Conservation (phyloP, 2,329 filamentous ascomycete genomes). For the Lachnum nothofagi region DNA sequence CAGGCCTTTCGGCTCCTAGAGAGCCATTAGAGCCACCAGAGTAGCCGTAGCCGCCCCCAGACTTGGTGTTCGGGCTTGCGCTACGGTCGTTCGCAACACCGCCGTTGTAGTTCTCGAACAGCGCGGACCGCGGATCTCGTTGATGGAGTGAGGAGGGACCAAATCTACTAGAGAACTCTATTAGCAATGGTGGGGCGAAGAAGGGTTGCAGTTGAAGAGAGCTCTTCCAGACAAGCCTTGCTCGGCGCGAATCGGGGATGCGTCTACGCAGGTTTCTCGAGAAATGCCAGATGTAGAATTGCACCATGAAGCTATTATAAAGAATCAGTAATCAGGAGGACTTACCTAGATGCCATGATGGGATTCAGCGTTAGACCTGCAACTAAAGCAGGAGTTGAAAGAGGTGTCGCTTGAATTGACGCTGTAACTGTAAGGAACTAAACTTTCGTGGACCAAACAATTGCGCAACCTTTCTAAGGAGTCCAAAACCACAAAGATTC, state of each 20-base stretch:
- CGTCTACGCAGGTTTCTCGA: too few relatives aligned
- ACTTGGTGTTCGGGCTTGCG: slow-evolving; percentile 38
- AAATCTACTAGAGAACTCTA: slow-evolving; percentile 47
- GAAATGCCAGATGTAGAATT: slow-evolving; percentile 4
- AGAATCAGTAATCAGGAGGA: too few relatives aligned
- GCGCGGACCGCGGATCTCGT: slow-evolving; percentile 64
- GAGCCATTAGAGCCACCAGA: slow-evolving; percentile 35
- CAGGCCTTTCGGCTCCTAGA: slow-evolving; percentile 27
- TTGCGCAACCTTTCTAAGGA: too few relatives aligned
- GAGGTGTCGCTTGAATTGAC: neutral
- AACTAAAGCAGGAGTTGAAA: neutral
- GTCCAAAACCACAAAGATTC: too few relatives aligned
- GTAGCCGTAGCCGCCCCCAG: slow-evolving; percentile 45
- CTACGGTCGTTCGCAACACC: slow-evolving; percentile 32
- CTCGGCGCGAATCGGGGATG: too few relatives aligned
- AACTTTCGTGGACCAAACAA: too few relatives aligned
- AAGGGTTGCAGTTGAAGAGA: too few relatives aligned
- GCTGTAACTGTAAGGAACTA: neutral
- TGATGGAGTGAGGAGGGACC: slow-evolving; percentile 65
- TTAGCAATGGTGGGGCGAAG: slow-evolving; percentile 1
- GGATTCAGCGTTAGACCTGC: slow-evolving; percentile 1
- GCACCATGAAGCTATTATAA: neutral
- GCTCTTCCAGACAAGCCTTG: too few relatives aligned
- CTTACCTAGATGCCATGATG: slow-evolving; percentile 30
- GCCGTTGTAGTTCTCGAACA: slow-evolving; percentile 70